A percentile compares a stretch with the other conserved stretches of the same genome.
These are phyloP conservation scores for Verbena officinalis DNA, from an alignment of 257 asterid species.

Conservation along the genomic window DNA sequence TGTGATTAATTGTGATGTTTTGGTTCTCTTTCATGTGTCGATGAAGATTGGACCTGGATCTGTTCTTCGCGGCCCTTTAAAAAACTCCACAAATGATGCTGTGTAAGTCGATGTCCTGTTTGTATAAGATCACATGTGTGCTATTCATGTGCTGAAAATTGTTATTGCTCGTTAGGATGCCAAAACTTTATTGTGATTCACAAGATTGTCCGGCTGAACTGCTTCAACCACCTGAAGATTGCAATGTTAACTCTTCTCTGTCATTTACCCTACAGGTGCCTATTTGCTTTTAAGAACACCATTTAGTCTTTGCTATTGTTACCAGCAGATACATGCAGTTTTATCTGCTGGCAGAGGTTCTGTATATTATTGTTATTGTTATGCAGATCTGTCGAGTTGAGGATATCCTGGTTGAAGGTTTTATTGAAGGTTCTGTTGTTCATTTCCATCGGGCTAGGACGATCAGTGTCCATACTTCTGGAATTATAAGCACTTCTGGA, in stretches of 20 bases:
- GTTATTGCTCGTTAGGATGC: slow-evolving; percentile 56
- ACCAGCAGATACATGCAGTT: slow-evolving; percentile 16
- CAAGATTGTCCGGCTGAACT: slow-evolving; percentile 85
- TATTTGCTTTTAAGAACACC: slow-evolving; percentile 21
- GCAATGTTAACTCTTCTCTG: slow-evolving; percentile 97
- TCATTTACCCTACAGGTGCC: slow-evolving; percentile 95
- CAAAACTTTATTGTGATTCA: slow-evolving; percentile 73
- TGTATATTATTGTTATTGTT: slow-evolving; percentile 13
- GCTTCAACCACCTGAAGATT: slow-evolving; percentile 98
- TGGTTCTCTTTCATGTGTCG: slow-evolving; percentile 31
- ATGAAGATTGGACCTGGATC: slow-evolving; percentile 96
- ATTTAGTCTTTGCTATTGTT: slow-evolving; percentile 17
- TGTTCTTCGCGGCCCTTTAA: slow-evolving; percentile 84
- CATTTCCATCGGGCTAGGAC: slow-evolving; percentile 98
- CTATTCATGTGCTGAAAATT: slow-evolving; percentile 23
- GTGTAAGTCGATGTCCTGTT: slow-evolving; percentile 66
- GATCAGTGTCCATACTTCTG: slow-evolving; percentile 67
- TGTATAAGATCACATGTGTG: slow-evolving; percentile 4
- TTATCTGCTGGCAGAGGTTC: slow-evolving; percentile 15
- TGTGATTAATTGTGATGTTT: slow-evolving; percentile 19
- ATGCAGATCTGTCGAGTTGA: slow-evolving; percentile 96
- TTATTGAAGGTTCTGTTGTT: slow-evolving; percentile 93
- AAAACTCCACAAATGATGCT: slow-evolving; percentile 72
- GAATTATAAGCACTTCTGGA: slow-evolving; percentile 89
- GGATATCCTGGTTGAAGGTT: slow-evolving; percentile 94